These are phyloP conservation scores for Fusarium bulbicola DNA, from an alignment of 2,329 filamentous ascomycete genomes.

Conservation along the genomic window DNA sequence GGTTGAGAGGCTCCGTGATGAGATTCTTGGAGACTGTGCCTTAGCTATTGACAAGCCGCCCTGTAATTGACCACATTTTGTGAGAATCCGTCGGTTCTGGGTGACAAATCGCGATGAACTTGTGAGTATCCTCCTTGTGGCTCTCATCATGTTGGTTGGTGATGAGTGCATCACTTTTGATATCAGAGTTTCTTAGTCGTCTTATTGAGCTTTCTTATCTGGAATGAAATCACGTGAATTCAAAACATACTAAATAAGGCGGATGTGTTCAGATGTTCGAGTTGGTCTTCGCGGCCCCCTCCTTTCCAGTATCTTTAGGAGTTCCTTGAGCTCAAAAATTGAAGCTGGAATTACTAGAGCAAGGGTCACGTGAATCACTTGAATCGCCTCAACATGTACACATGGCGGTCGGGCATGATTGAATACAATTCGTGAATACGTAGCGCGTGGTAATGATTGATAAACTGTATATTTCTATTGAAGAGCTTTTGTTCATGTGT, in stretches of 20 bases:
- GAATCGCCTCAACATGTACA: not conserved
- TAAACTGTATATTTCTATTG: not conserved
- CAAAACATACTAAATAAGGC: not conserved
- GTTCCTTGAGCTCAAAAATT: not conserved
- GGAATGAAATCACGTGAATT: not conserved
- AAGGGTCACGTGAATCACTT: constrained; percentile 33
- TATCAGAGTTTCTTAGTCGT: not conserved
- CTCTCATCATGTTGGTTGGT: constrained; percentile 2
- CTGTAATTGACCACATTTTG: not conserved
- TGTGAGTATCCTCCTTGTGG: constrained; percentile 4
- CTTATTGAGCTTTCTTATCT: not conserved
- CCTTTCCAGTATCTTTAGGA: not conserved
- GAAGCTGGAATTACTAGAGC: not conserved
- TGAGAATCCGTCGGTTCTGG: not conserved
- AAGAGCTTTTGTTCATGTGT: not conserved
- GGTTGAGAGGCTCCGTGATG: not conserved
- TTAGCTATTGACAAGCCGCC: not conserved
- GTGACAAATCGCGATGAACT: not conserved
- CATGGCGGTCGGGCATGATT: not conserved
- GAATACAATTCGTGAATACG: not conserved
- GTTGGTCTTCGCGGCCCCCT: not conserved
- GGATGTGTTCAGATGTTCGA: accelerated
- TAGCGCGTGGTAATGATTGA: not conserved
- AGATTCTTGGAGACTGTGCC: not conserved
- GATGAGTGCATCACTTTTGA: not conserved